Conservation (phyloP, 2,329 filamentous ascomycete species). For the Alternaria alternata region DNA sequence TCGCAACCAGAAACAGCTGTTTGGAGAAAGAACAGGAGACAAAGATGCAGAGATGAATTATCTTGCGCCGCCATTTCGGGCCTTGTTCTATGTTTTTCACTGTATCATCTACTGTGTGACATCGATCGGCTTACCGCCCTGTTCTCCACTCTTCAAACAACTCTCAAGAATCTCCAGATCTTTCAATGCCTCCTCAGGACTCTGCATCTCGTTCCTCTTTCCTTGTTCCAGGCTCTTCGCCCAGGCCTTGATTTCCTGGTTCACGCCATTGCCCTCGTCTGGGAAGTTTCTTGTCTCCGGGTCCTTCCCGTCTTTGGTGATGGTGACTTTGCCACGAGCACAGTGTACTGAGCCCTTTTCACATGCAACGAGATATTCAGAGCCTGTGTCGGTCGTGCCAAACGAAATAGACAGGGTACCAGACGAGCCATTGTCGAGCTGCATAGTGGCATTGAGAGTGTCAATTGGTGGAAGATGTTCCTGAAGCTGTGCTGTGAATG, state of each 20-base stretch:
- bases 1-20: neutral
- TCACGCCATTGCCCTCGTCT: conserved; percentile 62
- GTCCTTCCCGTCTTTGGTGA: conserved; percentile 27
- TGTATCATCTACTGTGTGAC: conserved; percentile 15
- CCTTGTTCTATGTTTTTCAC: neutral
- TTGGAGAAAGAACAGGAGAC: neutral
- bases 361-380: conserved; percentile 65
- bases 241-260: conserved; percentile 69
- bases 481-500: conserved; percentile 64
- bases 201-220: conserved; percentile 60
- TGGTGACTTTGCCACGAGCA: conserved; percentile 51
- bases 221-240: conserved; percentile 62
- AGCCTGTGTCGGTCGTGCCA: conserved; percentile 64
- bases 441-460: conserved; percentile 68
- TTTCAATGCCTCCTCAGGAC: conserved; percentile 65
- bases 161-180: conserved; percentile 66
- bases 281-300: conserved; percentile 55
- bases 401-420: conserved; percentile 67
- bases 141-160: conserved; percentile 53
- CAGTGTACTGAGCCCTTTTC: conserved; percentile 66
- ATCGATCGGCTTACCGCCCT: conserved; percentile 44
- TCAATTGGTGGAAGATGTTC: conserved; percentile 70
- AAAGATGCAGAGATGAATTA: neutral
- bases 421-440: conserved; percentile 61
- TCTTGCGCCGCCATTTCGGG: neutral